Base-by-base conservation (phyloP, 768 basidiomycete species). In the Rubroboletus pulcherrimus region DNA sequence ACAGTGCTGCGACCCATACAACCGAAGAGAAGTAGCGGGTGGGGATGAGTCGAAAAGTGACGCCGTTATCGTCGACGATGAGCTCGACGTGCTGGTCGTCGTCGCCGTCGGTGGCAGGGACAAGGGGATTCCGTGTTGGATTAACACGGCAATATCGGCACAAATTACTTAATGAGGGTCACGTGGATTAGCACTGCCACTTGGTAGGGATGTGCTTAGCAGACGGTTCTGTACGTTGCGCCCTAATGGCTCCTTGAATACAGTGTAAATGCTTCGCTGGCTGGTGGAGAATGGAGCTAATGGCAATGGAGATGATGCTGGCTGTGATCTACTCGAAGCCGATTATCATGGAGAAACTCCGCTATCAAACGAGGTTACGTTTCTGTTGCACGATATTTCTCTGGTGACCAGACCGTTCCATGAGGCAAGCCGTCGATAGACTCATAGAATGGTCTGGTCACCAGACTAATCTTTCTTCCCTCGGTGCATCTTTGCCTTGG, bases 71-170 rank as follows among this genome's bases (percentile, higher is more conserved):
- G 63, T 62, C 65, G 61, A 66, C 65, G 65, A 64, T 69, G 62
- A 58, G 57, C 60, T 70, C 58, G 57, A 55, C 60, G 61, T 63
- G 55, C 57, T 58, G 54, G 63, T 61, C 60, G 68, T 63, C 56
- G 69, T 71, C 61, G 59, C 61, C 43, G 65, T 73, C 67, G 65
- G 66, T 67, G 63, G 63, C 70, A 67, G 69, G 69, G 71, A 73
- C 67, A 71, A 71, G 70, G 71, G 71, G 67, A 71, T 53, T 56
- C 61, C 54, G 62, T 64, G 68, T 63, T 71, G 63, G 68, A 67
- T 69, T 67, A 49, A 52, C 60, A 65, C 66, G 66, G 57, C 54
- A 58, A 46, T 59, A 59, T 64, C 69, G 59, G 69, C 10, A 40
- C 37, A 59, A 39, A 71, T 71, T 71, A 71, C 67, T 58, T 72